Percentiles rank a stretch among this genome's conserved stretches.
Conservation (phyloP, 2,329 filamentous ascomycete species). For the Exophiala xenobiotica region DNA sequence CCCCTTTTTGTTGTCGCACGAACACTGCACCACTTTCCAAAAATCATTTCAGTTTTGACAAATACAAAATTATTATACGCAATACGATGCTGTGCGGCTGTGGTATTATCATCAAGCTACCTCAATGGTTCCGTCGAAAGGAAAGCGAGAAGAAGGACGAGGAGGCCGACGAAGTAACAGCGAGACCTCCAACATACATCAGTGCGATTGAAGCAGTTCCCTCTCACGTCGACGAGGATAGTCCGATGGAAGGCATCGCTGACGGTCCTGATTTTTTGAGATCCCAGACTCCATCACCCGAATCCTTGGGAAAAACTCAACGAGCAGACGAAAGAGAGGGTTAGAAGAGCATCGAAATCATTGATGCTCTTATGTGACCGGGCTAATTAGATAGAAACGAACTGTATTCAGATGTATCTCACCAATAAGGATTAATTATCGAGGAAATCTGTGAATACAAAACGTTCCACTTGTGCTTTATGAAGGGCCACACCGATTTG, state of each 20-base stretch:
- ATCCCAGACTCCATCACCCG: constrained; percentile 1
- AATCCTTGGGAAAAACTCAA: neutral
- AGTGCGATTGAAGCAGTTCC: neutral
- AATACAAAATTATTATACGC: too few relatives aligned
- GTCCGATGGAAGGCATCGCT: neutral
- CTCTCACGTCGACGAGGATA: neutral
- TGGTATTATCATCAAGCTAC: constrained; percentile 1
- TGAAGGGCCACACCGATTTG: neutral
- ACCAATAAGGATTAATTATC: neutral
- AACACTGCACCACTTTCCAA: neutral
- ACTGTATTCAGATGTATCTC: neutral
- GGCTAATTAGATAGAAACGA: neutral
- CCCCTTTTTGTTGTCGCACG: neutral
- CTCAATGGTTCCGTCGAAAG: constrained; percentile 4
- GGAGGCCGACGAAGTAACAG: neutral
- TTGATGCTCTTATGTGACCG: neutral
- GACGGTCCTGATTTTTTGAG: constrained; percentile 1
- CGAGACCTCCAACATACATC: neutral
- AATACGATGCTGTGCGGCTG: constrained; percentile 1
- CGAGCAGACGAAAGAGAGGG: neutral
- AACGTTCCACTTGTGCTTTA: neutral
- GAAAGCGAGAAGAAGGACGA: neutral
- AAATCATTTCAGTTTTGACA: neutral
- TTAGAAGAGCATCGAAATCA: neutral
- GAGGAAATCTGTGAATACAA: neutral